Evolutionary conservation across 2,329 filamentous ascomycete species (phyloP).

Genomic region (Colletotrichum sp.): DNA sequence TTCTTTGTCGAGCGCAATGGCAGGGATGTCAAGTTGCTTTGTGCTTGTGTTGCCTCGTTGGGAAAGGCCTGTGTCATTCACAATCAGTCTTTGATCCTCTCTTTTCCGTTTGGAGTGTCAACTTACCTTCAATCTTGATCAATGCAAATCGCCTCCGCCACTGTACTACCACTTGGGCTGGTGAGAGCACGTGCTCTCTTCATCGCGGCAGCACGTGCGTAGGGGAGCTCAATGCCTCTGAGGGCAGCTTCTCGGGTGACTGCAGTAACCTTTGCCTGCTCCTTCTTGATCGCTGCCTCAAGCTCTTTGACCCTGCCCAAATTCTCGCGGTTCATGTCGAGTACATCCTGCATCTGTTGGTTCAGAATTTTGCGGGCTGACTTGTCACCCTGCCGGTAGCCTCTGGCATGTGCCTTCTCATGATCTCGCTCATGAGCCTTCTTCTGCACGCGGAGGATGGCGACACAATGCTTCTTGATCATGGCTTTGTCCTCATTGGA

Average conservation of each 20-base stretch:
- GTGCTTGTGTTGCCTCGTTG: neutral
- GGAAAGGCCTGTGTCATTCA: neutral
- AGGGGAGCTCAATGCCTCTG: neutral
- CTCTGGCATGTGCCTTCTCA: neutral
- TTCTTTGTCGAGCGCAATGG: neutral
- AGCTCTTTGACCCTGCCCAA: neutral
- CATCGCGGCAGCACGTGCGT: neutral
- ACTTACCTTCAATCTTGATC: neutral
- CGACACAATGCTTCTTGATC: neutral
- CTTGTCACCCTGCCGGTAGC: neutral
- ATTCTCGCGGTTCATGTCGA: neutral
- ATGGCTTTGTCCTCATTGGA: neutral
- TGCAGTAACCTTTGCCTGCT: neutral
- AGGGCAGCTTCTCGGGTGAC: neutral
- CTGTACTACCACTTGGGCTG: neutral
- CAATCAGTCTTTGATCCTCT: neutral
- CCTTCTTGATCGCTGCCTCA: neutral
- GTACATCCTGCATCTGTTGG: neutral
- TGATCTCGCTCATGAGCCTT: neutral
- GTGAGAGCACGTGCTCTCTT: neutral
- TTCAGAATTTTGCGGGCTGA: neutral
- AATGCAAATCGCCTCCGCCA: neutral
- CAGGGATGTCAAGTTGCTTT: neutral
- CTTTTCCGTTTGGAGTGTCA: neutral
- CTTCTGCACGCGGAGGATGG: neutral